Conservation (phyloP, 257 asterid species). For the Cordia subcordata region DNA sequence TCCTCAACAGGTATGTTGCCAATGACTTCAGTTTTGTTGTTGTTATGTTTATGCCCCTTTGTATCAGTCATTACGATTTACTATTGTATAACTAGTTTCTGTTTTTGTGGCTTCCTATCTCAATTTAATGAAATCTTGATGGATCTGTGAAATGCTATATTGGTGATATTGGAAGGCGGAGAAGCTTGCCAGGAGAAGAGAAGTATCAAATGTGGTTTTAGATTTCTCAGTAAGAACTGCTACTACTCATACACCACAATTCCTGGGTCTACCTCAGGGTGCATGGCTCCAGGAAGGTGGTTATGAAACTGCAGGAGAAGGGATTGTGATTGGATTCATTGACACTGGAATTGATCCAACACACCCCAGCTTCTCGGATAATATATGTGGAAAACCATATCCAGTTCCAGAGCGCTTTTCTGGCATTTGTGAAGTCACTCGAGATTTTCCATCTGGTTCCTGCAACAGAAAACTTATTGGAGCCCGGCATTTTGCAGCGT, state of each 20-base stretch:
- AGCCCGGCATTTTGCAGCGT: conserved; percentile 98
- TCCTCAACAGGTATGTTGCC: conserved; percentile 60
- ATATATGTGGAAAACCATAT: conserved; percentile 52
- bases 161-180: conserved; percentile 67
- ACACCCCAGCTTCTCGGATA: conserved; percentile 87
- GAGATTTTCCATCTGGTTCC: conserved; percentile 94
- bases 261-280: conserved; percentile 91
- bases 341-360: conserved; percentile 96
- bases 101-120: no score
- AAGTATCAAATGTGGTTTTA: conserved; percentile 70
- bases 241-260: conserved; percentile 94
- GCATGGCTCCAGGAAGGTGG: conserved; percentile 98
- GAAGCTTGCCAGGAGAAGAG: conserved; percentile 66
- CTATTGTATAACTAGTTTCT: background rate
- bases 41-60: background rate
- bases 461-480: conserved; percentile 96
- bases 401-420: conserved; percentile 82
- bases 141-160: background rate
- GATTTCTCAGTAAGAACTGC: conserved; percentile 88
- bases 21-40: background rate
- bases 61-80: background rate
- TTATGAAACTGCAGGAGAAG: conserved; percentile 86
- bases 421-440: conserved; percentile 96
- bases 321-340: conserved; percentile 82
- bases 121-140: background rate